Evolutionary conservation across 257 asterid genomes (phyloP).

Genomic region (Solanum verrucosum): DNA sequence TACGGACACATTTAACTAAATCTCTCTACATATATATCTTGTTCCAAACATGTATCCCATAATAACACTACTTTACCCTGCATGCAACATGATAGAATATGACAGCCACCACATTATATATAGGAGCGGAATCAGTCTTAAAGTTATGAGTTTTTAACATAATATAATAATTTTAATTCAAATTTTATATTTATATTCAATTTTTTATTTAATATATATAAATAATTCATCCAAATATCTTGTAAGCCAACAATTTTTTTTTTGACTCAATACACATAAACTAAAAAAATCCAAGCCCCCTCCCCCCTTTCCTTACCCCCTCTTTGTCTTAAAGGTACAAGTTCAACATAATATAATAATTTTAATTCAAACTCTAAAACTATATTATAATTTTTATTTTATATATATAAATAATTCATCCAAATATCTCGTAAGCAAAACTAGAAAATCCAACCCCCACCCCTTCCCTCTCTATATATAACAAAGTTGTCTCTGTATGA

Average conservation of each 20-base stretch:
- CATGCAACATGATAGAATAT: constrained; percentile 21
- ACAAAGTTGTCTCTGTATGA: too few relatives aligned
- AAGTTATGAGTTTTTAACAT: not conserved
- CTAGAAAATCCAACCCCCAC: too few relatives aligned
- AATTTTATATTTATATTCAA: not conserved
- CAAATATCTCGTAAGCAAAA: too few relatives aligned
- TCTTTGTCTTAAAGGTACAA: too few relatives aligned
- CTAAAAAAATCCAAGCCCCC: too few relatives aligned
- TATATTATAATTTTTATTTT: too few relatives aligned
- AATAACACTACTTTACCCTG: constrained; percentile 40
- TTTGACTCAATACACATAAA: too few relatives aligned
- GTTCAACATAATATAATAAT: too few relatives aligned
- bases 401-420: too few relatives aligned
- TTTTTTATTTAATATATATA: not conserved
- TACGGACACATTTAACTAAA: not conserved
- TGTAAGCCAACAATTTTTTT: not conserved
- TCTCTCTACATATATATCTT: not conserved
- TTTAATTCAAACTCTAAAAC: too few relatives aligned
- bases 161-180: not conserved
- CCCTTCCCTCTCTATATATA: too few relatives aligned
- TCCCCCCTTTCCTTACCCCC: too few relatives aligned
- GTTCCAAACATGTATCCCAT: not conserved
- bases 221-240: not conserved
- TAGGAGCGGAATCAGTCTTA: not conserved
- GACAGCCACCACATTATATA: constrained; percentile 15